Percentiles rank a stretch among this genome's conserved stretches.
Evolutionary conservation across 2,329 filamentous ascomycete species (phyloP).

Genomic region (Pyricularia sp.): DNA sequence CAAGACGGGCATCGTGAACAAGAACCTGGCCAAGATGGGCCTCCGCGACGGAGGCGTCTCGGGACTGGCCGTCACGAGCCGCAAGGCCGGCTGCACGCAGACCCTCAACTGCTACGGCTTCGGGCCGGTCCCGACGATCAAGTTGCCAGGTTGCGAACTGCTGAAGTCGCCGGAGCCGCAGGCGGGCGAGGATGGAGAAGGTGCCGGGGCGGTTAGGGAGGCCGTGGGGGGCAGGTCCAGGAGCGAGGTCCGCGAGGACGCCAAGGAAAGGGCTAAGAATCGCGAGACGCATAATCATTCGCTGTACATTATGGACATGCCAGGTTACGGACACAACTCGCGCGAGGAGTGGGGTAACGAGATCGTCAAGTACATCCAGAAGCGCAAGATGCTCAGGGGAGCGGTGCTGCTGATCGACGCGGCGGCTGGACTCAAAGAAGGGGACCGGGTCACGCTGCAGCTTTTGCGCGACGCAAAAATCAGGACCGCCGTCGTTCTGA

Average conservation of each 20-base stretch:
- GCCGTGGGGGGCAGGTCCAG: slow-evolving; percentile 12
- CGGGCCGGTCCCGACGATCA: slow-evolving; percentile 28
- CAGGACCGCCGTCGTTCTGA: slow-evolving; percentile 40
- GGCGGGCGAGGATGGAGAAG: too few species aligned
- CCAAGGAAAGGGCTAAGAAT: slow-evolving; percentile 5
- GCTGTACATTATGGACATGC: slow-evolving; percentile 30
- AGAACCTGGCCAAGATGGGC: slow-evolving; percentile 15
- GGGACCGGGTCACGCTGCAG: slow-evolving; percentile 36
- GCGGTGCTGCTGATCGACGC: slow-evolving; percentile 44
- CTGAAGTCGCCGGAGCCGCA: background rate
- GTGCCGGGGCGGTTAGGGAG: background rate
- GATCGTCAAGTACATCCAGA: slow-evolving; percentile 39
- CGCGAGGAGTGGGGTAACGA: slow-evolving; percentile 41
- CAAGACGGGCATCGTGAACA: slow-evolving; percentile 1
- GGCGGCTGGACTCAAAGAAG: slow-evolving; percentile 38
- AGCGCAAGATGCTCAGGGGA: slow-evolving; percentile 36
- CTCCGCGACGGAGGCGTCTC: slow-evolving; percentile 27
- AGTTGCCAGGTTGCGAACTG: background rate
- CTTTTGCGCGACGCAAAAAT: slow-evolving; percentile 34
- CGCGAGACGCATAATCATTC: background rate
- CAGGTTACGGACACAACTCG: slow-evolving; percentile 24
- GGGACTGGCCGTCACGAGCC: slow-evolving; percentile 40
- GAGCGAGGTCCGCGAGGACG: slow-evolving; percentile 16
- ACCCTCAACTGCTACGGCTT: slow-evolving; percentile 48
- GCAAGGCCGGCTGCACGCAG: slow-evolving; percentile 41